These are phyloP conservation scores for Xylaria sp. DNA, from an alignment of 2,329 filamentous ascomycete genomes.

Conservation along the genomic window DNA sequence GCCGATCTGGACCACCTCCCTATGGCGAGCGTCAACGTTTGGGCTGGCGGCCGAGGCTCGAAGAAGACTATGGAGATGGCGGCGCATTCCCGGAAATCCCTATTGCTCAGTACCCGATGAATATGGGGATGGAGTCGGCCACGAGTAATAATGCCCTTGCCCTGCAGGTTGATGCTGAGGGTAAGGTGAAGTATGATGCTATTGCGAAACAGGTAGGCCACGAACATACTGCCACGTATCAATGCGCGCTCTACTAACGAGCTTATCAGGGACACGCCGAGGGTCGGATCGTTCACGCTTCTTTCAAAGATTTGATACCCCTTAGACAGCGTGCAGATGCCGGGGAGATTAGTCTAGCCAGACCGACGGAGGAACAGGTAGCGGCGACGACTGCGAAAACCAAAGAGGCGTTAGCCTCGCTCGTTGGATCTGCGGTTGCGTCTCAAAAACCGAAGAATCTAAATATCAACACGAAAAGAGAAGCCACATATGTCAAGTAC, in stretches of 20 bases:
- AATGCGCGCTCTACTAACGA: slow-evolving; percentile 10
- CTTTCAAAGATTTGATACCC: slow-evolving; percentile 96
- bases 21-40: slow-evolving; percentile 87
- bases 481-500: slow-evolving; percentile 94
- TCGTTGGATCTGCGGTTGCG: slow-evolving; percentile 87
- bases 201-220: slow-evolving; percentile 73
- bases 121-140: slow-evolving; percentile 82
- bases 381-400: slow-evolving; percentile 87
- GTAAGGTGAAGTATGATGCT: slow-evolving; percentile 95
- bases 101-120: slow-evolving; percentile 93
- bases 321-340: slow-evolving; percentile 80
- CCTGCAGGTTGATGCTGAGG: slow-evolving; percentile 90
- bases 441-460: slow-evolving; percentile 97
- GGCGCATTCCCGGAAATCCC: slow-evolving; percentile 95
- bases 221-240: background rate
- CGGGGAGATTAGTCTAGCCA: slow-evolving; percentile 87
- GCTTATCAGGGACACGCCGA: slow-evolving; percentile 77
- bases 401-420: slow-evolving; percentile 81
- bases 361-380: slow-evolving; percentile 87
- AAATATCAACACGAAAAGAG: slow-evolving; percentile 80
- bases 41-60: slow-evolving; percentile 88
- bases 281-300: slow-evolving; percentile 87
- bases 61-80: slow-evolving; percentile 95
- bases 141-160: slow-evolving; percentile 90
- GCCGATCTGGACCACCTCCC: slow-evolving; percentile 84